phyloP scores from a whole-genome alignment of 2,329 filamentous ascomycete genomes.

The Didymellaceae sp. region DNA sequence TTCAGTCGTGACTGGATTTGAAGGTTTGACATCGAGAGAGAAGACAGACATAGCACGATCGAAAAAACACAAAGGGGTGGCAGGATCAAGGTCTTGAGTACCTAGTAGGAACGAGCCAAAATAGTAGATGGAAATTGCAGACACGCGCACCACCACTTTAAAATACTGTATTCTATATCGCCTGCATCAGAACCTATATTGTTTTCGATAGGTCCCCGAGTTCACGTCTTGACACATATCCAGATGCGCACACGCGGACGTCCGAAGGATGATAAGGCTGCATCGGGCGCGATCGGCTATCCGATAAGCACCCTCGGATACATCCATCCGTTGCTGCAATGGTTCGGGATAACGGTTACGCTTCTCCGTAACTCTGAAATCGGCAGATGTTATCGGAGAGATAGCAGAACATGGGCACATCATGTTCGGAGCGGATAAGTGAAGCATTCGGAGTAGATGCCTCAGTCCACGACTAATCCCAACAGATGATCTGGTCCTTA shows the following conservation, averaged over 20 bases:
- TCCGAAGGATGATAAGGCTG: constrained; percentile 20
- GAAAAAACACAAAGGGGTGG: background rate
- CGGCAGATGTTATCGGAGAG: background rate
- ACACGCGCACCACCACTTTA: no score
- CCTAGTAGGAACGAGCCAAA: no score
- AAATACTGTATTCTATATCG: no score
- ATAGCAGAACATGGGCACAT: background rate
- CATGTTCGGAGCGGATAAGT: no score
- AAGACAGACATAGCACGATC: constrained; percentile 47
- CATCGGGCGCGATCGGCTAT: background rate
- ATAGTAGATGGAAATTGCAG: no score
- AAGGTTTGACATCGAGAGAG: constrained; percentile 41
- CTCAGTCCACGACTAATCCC: no score
- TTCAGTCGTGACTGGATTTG: constrained; percentile 44
- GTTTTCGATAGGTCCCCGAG: no score
- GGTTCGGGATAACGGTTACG: background rate
- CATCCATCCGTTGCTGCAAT: background rate
- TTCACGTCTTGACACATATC: no score
- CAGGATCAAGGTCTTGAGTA: no score
- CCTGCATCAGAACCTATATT: no score
- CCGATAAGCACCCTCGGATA: constrained; percentile 5
- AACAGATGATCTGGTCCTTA: no score
- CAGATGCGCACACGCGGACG: constrained; percentile 9
- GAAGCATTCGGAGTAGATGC: no score
- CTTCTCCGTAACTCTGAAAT: background rate